Percentiles rank a stretch among this genome's conserved stretches.
Evolutionary conservation across 495 filamentous ascomycete species (phyloP).

Genomic region (Penicillium ochrochloron): DNA sequence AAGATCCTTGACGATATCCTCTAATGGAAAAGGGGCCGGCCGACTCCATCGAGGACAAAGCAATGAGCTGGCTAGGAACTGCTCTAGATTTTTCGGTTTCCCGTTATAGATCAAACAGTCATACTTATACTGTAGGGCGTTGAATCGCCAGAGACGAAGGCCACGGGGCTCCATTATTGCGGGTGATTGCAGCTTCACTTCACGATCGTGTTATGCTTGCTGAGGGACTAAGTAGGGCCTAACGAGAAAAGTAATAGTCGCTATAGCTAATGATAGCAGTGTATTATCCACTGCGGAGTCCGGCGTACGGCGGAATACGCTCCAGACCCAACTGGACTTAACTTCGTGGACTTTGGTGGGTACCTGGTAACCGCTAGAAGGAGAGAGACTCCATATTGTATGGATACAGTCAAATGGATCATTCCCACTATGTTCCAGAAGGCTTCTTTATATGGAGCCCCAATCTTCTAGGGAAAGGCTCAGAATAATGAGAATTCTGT

Average conservation of each 20-base stretch:
- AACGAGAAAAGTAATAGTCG: neutral
- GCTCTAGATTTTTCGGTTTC: neutral
- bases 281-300: slow-evolving; percentile 17
- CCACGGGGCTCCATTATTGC: slow-evolving; percentile 31
- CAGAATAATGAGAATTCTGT: neutral
- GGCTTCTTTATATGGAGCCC: slow-evolving; percentile 25
- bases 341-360: neutral
- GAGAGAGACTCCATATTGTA: neutral
- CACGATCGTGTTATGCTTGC: neutral
- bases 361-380: neutral
- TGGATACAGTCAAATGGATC: slow-evolving; percentile 2
- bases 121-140: neutral
- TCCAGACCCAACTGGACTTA: slow-evolving; percentile 16
- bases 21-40: neutral
- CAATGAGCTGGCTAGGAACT: neutral
- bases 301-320: slow-evolving; percentile 24
- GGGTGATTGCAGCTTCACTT: slow-evolving; percentile 22
- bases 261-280: slow-evolving; percentile 1
- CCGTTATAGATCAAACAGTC: neutral
- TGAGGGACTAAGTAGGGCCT: neutral
- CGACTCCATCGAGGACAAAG: neutral
- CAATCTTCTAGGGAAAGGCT: slow-evolving; percentile 7
- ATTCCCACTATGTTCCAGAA: slow-evolving; percentile 35
- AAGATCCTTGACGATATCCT: neutral
- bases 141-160: neutral